A percentile compares a stretch with the other conserved stretches of the same genome.
Conservation (phyloP, 345 rosid species). For the Sonneratia alba region DNA sequence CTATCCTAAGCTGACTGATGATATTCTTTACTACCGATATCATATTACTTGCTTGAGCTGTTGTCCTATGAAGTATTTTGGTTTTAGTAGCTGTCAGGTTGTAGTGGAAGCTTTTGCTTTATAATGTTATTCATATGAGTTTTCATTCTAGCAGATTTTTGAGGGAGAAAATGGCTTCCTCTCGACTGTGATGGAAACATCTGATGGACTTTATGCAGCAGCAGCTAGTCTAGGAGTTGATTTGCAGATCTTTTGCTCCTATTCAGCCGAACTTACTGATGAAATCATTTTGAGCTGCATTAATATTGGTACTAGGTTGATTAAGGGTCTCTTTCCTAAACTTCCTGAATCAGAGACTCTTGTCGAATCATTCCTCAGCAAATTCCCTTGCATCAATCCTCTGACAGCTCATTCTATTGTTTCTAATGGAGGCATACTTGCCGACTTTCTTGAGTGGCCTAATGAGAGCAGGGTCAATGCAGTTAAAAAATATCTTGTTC, state of each 20-base stretch:
- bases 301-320: constrained; percentile 30
- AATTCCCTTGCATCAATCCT: constrained; percentile 84
- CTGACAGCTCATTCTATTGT: constrained; percentile 75
- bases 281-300: constrained; percentile 66
- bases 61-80: not conserved
- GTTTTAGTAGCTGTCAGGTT: not conserved
- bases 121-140: constrained; percentile 3
- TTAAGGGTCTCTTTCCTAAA: constrained; percentile 36
- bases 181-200: constrained; percentile 52
- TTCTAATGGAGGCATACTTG: constrained; percentile 49
- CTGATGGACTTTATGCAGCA: constrained; percentile 81
- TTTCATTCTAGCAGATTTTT: constrained; percentile 35
- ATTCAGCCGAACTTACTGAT: constrained; percentile 61
- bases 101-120: not conserved
- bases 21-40: not conserved
- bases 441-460: constrained; percentile 59
- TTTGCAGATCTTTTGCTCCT: constrained; percentile 73
- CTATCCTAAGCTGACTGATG: not conserved
- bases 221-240: constrained; percentile 88
- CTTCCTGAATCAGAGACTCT: constrained; percentile 84
- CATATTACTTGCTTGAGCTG: not conserved
- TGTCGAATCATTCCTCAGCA: constrained; percentile 82
- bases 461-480: constrained; percentile 40
- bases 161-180: constrained; percentile 55
- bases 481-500: constrained; percentile 43